Conservation (phyloP, 108 stramenopile genomes). For the Parietichytrium sp. region DNA sequence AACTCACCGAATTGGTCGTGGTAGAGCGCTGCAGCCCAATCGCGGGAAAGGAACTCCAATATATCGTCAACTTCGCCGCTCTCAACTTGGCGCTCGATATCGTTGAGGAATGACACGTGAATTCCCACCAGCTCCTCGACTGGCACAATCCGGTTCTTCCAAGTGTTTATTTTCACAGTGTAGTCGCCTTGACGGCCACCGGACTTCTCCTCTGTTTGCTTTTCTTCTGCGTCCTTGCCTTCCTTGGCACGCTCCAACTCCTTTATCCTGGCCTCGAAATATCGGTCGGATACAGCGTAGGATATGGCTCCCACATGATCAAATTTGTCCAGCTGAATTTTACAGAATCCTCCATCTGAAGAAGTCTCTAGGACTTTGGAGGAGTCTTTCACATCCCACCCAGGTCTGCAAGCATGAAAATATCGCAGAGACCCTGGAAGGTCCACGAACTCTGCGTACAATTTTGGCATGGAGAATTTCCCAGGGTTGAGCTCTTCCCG, state of each 20-base stretch:
- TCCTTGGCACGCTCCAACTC: no score
- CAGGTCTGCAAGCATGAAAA: neutral
- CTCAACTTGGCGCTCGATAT: conserved; percentile 46
- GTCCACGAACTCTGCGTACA: conserved; percentile 34
- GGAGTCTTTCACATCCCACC: neutral
- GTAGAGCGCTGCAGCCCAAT: conserved; percentile 49
- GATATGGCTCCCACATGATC: no score
- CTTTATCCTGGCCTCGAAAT: no score
- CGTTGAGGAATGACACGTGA: conserved; percentile 57
- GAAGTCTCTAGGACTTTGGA: neutral
- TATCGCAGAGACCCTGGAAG: conserved; percentile 53
- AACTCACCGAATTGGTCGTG: conserved; percentile 51
- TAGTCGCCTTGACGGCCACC: conserved; percentile 38
- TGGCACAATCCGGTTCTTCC: conserved; percentile 44
- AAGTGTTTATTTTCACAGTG: conserved; percentile 43
- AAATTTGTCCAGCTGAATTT: neutral
- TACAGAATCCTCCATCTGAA: neutral
- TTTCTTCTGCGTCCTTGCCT: no score
- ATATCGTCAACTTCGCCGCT: conserved; percentile 51
- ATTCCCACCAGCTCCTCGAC: conserved; percentile 48
- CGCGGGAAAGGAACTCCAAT: conserved; percentile 55
- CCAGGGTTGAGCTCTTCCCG: conserved; percentile 37
- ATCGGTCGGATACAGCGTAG: no score
- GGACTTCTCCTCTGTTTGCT: conserved; percentile 43
- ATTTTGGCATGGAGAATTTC: conserved; percentile 38